These are phyloP conservation scores for Sporothrix euskadiensis DNA, from an alignment of 2,329 filamentous ascomycete species.

Conservation along the genomic window DNA sequence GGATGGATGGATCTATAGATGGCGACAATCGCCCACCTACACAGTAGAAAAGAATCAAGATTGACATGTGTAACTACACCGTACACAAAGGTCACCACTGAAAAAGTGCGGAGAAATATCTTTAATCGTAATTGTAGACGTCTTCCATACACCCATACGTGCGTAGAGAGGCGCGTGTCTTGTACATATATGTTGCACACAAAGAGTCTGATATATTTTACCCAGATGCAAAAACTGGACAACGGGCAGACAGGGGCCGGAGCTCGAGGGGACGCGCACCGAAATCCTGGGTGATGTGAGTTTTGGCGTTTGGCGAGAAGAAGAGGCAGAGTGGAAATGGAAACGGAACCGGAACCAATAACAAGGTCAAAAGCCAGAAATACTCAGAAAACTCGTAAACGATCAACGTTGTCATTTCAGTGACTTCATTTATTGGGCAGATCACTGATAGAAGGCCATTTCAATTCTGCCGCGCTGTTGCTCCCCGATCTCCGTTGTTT, in stretches of 20 bases:
- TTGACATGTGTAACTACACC: neutral
- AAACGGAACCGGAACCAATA: neutral
- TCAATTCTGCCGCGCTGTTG: neutral
- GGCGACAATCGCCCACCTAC: neutral
- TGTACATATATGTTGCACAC: neutral
- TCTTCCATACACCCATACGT: neutral
- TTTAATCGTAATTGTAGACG: neutral
- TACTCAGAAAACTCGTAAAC: neutral
- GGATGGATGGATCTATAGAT: too few relatives aligned
- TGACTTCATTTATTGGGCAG: neutral
- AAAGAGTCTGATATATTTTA: neutral
- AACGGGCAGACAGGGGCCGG: conserved; percentile 7
- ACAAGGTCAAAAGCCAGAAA: neutral
- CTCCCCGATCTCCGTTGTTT: neutral
- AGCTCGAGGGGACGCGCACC: conserved; percentile 2
- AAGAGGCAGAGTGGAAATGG: neutral
- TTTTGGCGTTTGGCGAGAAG: neutral
- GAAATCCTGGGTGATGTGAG: conserved; percentile 12
- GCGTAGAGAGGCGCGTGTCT: neutral
- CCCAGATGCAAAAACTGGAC: neutral
- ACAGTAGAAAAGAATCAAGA: neutral
- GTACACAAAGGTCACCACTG: neutral
- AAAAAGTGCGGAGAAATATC: neutral
- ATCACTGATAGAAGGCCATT: neutral
- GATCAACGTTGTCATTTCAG: neutral